These are phyloP conservation scores for Aquilaria sinensis DNA, from an alignment of 345 rosid genomes.

Conservation along the genomic window DNA sequence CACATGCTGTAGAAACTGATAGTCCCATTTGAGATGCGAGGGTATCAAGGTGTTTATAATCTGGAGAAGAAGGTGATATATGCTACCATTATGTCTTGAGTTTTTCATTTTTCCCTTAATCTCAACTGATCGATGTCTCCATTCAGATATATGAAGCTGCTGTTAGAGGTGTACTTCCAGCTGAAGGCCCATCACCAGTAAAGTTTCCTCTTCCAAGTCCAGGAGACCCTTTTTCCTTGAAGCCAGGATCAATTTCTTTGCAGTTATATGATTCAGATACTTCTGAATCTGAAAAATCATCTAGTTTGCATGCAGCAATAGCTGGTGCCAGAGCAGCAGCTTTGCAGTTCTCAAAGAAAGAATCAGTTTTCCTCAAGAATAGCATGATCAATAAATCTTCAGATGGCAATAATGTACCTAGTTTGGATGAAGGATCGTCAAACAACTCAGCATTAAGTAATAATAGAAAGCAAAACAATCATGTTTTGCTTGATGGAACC, in stretches of 20 bases:
- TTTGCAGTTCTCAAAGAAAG: conserved; percentile 63
- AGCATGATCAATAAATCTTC: conserved; percentile 11
- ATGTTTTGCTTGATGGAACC: conserved; percentile 12
- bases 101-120: not conserved
- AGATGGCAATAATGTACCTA: conserved; percentile 21
- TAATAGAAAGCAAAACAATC: conserved; percentile 7
- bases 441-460: conserved; percentile 4
- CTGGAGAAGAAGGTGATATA: conserved; percentile 76
- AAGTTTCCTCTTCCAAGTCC: conserved; percentile 73
- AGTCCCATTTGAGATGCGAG: conserved; percentile 96
- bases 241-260: conserved; percentile 56
- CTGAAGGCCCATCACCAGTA: conserved; percentile 44
- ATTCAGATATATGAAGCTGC: conserved; percentile 66
- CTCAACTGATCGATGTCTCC: not conserved
- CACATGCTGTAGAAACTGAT: conserved; percentile 46
- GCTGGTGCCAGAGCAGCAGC: conserved; percentile 89
- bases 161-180: conserved; percentile 64
- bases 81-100: not conserved
- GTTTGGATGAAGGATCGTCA: conserved; percentile 16
- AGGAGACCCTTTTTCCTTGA: conserved; percentile 62
- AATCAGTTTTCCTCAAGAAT: conserved; percentile 19
- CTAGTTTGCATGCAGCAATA: conserved; percentile 62
- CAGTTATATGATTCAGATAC: conserved; percentile 21
- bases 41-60: conserved; percentile 81
- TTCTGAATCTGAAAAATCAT: conserved; percentile 32